Percentiles rank a stretch among this genome's conserved stretches.
These are phyloP conservation scores for Mycosarcoma maydis DNA, from an alignment of 1,284 basidiomycete genomes.

Conservation along the genomic window DNA sequence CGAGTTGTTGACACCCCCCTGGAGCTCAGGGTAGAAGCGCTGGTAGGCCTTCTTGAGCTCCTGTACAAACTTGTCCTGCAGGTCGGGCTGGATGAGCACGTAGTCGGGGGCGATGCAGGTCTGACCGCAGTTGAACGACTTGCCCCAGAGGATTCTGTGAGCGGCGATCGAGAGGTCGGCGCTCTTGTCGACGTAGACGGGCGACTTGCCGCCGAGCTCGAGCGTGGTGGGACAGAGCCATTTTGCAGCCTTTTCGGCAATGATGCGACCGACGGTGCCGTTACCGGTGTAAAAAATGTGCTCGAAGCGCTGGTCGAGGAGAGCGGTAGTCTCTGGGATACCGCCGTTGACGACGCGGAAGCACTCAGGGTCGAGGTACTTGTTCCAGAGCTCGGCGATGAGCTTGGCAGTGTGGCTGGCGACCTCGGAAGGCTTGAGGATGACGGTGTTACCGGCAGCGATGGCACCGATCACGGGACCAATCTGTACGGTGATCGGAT, in stretches of 20 bases:
- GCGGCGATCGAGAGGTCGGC: slow-evolving; percentile 69
- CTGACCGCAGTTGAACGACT: slow-evolving; percentile 73
- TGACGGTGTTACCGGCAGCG: slow-evolving; percentile 67
- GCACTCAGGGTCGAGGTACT: slow-evolving; percentile 81
- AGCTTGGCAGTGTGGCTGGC: slow-evolving; percentile 75
- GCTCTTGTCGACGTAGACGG: slow-evolving; percentile 79
- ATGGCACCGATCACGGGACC: slow-evolving; percentile 68
- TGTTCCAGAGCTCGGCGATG: slow-evolving; percentile 77
- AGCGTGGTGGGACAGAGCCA: slow-evolving; percentile 83
- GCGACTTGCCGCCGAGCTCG: slow-evolving; percentile 83
- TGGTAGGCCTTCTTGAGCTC: slow-evolving; percentile 73
- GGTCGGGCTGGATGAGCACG: slow-evolving; percentile 75
- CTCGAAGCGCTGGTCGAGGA: slow-evolving; percentile 85
- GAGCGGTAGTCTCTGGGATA: slow-evolving; percentile 78
- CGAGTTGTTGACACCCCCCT: slow-evolving; percentile 69
- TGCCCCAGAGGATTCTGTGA: slow-evolving; percentile 80
- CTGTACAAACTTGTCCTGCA: slow-evolving; percentile 75
- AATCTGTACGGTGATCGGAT: slow-evolving; percentile 63
- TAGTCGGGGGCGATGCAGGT: slow-evolving; percentile 78
- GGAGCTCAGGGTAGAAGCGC: slow-evolving; percentile 62
- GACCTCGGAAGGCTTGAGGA: slow-evolving; percentile 78
- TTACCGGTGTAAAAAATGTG: slow-evolving; percentile 75
- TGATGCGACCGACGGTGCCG: slow-evolving; percentile 78
- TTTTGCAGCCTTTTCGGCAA: slow-evolving; percentile 84
- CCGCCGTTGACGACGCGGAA: slow-evolving; percentile 80